Evolutionary conservation across 495 filamentous ascomycete genomes (phyloP).

Genomic region (Hyaloscypha hepaticicola): DNA sequence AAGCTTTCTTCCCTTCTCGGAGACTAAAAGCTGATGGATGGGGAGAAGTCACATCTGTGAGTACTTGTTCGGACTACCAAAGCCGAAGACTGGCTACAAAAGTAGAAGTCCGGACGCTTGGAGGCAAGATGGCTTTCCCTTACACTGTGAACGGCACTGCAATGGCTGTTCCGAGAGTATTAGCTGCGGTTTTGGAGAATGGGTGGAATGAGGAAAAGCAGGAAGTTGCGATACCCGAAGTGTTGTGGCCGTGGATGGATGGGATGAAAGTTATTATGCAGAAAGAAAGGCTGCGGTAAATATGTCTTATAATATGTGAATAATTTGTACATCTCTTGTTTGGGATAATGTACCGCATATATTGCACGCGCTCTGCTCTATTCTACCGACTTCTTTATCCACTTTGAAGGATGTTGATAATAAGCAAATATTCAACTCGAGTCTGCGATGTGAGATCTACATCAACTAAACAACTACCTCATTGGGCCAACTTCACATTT

Average conservation of each 20-base stretch:
- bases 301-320: background rate
- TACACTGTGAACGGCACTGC: slow-evolving; percentile 95
- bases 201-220: slow-evolving; percentile 71
- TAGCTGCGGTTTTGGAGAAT: slow-evolving; percentile 92
- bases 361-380: background rate
- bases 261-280: slow-evolving; percentile 63
- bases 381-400: too few species aligned
- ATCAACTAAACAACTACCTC: too few species aligned
- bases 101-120: slow-evolving; percentile 46
- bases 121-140: slow-evolving; percentile 58
- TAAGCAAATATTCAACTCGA: too few species aligned
- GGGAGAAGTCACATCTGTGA: slow-evolving; percentile 90
- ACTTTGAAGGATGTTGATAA: too few species aligned
- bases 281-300: slow-evolving; percentile 30
- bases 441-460: too few species aligned
- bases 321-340: background rate
- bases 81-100: slow-evolving; percentile 75
- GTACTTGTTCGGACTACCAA: slow-evolving; percentile 95
- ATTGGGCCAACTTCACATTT: background rate
- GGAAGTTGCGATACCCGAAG: slow-evolving; percentile 71
- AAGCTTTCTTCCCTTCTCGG: slow-evolving; percentile 88
- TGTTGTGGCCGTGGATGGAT: slow-evolving; percentile 78
- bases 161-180: slow-evolving; percentile 81
- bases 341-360: background rate
- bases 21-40: slow-evolving; percentile 72